phyloP scores from a whole-genome alignment of 257 asterid species.

The Agastache rugosa region DNA sequence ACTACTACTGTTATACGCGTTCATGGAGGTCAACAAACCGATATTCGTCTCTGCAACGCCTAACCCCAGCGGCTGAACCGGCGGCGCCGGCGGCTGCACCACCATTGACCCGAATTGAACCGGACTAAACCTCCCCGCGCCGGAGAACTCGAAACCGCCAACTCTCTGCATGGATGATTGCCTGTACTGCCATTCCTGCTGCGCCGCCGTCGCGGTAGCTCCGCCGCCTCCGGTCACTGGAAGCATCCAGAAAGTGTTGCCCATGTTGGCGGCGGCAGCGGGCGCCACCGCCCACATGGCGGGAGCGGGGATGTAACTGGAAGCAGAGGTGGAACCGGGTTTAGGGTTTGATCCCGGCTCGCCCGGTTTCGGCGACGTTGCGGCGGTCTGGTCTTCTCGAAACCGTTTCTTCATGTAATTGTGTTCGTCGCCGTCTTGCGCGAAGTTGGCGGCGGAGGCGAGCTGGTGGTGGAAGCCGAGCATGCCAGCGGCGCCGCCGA shows the following conservation, averaged over 20 bases:
- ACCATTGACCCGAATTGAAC: conserved; percentile 65
- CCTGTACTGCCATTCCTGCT: conserved; percentile 66
- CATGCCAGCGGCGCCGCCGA: conserved; percentile 64
- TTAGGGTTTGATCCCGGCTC: conserved; percentile 56
- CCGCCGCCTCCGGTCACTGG: conserved; percentile 50
- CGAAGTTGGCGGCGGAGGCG: conserved; percentile 42
- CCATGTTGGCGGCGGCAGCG: conserved; percentile 56
- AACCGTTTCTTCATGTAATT: conserved; percentile 56
- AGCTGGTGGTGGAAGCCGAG: conserved; percentile 69
- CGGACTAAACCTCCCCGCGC: conserved; percentile 61
- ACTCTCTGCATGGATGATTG: conserved; percentile 55
- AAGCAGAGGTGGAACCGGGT: conserved; percentile 49
- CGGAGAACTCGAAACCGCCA: conserved; percentile 60
- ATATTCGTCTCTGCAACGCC: conserved; percentile 64
- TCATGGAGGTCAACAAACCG: conserved; percentile 66
- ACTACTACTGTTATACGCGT: conserved; percentile 46
- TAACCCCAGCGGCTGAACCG: conserved; percentile 60
- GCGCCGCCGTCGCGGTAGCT: conserved; percentile 42
- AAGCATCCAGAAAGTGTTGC: conserved; percentile 78
- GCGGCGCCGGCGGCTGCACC: conserved; percentile 49
- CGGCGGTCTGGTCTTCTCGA: conserved; percentile 47
- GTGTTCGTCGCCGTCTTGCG: conserved; percentile 57
- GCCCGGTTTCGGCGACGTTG: conserved; percentile 49
- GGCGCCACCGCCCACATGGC: conserved; percentile 87
- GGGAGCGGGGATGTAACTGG: conserved; percentile 60